Evolutionary conservation across 768 basidiomycete genomes (phyloP).

Genomic region (Phylloporus scabripes): DNA sequence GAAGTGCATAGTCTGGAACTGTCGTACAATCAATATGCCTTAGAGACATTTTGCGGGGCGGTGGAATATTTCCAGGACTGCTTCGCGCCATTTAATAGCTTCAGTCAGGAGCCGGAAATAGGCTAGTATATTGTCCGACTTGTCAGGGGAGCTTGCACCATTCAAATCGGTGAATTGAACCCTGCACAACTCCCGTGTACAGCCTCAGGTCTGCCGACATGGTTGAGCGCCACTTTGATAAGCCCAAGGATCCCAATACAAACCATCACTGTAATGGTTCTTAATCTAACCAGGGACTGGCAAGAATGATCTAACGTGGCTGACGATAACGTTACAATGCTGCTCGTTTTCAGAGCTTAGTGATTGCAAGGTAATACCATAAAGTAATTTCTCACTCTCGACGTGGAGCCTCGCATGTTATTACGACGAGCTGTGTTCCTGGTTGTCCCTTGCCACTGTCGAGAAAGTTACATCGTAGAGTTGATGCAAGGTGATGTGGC

Average conservation of each 20-base stretch:
- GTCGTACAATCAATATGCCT: neutral
- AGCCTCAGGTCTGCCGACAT: neutral
- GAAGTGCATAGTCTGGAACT: neutral
- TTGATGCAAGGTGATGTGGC: constrained; percentile 2
- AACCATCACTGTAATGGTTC: neutral
- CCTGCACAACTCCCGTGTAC: constrained; percentile 5
- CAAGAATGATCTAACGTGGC: neutral
- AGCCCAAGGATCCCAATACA: neutral
- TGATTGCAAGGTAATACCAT: neutral
- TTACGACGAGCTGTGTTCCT: neutral
- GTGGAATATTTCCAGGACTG: neutral
- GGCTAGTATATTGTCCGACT: neutral
- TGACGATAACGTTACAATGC: neutral
- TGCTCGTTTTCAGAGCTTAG: neutral
- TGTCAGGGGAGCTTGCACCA: neutral
- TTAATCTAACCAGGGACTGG: neutral
- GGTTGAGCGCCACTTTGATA: neutral
- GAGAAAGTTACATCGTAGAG: neutral
- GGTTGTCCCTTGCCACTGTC: neutral
- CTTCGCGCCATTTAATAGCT: neutral
- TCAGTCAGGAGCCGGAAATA: neutral
- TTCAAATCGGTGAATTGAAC: neutral
- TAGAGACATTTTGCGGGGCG: neutral
- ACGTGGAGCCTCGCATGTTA: neutral
- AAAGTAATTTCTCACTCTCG: neutral